phyloP scores from a whole-genome alignment of 257 asterid genomes.

The Striga asiatica region DNA sequence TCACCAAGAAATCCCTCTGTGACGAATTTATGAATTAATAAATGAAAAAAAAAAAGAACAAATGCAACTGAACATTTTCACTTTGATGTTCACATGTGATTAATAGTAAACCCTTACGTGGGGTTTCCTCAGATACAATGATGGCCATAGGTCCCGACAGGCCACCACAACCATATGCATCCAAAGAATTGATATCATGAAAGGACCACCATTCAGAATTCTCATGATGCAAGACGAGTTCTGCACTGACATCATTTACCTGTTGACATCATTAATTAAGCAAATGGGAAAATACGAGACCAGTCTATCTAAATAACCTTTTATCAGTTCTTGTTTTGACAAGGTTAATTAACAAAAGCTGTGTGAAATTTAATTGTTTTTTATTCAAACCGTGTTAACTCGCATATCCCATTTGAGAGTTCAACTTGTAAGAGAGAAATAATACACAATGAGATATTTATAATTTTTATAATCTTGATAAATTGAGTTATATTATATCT shows the following conservation, averaged over 20 bases:
- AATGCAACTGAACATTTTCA: not conserved
- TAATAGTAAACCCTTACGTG: conserved; percentile 50
- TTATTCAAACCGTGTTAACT: not conserved
- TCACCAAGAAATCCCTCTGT: conserved; percentile 98
- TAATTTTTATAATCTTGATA: too few species aligned
- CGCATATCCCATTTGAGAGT: too few species aligned
- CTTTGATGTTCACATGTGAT: not conserved
- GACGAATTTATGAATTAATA: conserved; percentile 17
- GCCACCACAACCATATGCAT: conserved; percentile 51
- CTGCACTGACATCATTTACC: conserved; percentile 70
- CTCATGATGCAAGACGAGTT: conserved; percentile 59
- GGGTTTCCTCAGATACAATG: conserved; percentile 95
- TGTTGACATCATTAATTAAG: conserved; percentile 19
- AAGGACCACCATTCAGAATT: conserved; percentile 87
- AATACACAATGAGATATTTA: too few species aligned
- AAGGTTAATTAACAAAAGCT: not conserved
- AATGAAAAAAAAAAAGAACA: not conserved
- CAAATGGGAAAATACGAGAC: not conserved
- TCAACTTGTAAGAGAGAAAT: too few species aligned
- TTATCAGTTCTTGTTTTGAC: not conserved
- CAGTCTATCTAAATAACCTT: not conserved
- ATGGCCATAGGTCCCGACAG: conserved; percentile 90
- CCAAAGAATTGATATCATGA: conserved; percentile 45
- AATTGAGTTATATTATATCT: too few species aligned
- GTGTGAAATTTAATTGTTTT: not conserved